These are phyloP conservation scores for Exophiala sp. DNA, from an alignment of 2,329 filamentous ascomycete species.

Conservation along the genomic window DNA sequence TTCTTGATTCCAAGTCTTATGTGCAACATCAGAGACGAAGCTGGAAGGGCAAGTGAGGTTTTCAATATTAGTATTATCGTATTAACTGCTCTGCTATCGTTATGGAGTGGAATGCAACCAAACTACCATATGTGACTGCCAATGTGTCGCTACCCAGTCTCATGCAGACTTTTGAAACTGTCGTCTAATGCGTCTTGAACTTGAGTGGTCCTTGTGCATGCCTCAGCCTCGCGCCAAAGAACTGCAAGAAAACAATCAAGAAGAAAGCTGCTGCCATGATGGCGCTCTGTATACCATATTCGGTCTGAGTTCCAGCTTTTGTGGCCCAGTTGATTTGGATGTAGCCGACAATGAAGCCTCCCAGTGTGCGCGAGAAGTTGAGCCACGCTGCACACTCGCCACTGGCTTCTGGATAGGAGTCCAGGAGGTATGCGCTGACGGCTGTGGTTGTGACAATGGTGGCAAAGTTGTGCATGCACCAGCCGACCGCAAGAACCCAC, in stretches of 20 bases:
- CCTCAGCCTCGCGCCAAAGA: constrained; percentile 35
- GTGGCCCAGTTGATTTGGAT: constrained; percentile 48
- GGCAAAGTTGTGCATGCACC: constrained; percentile 50
- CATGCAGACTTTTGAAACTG: not conserved
- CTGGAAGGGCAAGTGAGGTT: no score
- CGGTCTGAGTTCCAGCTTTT: constrained; percentile 38
- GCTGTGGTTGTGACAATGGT: constrained; percentile 51
- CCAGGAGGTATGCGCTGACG: constrained; percentile 47
- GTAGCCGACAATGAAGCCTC: constrained; percentile 38
- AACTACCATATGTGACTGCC: not conserved
- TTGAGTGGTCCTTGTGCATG: constrained; percentile 34
- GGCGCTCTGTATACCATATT: constrained; percentile 43
- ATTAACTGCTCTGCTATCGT: constrained; percentile 1
- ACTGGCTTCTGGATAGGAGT: constrained; percentile 49
- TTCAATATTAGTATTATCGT: not conserved
- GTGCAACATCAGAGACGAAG: no score
- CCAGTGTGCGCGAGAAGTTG: constrained; percentile 45
- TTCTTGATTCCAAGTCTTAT: no score
- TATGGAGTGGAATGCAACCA: not conserved
- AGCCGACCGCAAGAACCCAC: constrained; percentile 43
- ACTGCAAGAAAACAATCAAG: constrained; percentile 34
- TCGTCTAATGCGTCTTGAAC: constrained; percentile 28
- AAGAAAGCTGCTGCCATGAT: constrained; percentile 36
- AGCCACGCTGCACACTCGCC: constrained; percentile 49
- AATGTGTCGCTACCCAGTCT: not conserved